phyloP scores from a whole-genome alignment of 441 rosid species.

The Hura crepitans region DNA sequence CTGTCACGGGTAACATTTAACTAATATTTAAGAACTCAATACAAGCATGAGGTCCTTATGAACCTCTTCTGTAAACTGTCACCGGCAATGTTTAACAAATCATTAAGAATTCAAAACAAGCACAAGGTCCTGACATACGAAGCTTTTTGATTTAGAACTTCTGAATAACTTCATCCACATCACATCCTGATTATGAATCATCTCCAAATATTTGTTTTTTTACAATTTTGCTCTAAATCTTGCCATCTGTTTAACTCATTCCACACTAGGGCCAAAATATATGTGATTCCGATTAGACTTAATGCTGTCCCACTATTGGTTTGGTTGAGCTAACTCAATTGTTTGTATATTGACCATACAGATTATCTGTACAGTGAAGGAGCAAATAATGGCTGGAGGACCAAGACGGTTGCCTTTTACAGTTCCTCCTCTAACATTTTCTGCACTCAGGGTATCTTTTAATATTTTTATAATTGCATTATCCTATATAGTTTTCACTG shows the following conservation, averaged over 20 bases:
- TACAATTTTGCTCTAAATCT: background rate
- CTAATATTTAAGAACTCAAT: background rate
- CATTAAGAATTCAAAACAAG: background rate
- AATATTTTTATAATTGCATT: conserved; percentile 15
- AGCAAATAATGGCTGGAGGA: conserved; percentile 81
- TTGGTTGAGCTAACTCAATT: background rate
- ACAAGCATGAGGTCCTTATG: background rate
- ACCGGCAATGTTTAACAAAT: background rate
- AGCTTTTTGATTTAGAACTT: background rate
- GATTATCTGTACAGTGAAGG: conserved; percentile 67
- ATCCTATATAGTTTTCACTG: background rate
- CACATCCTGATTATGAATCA: no score
- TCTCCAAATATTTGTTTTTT: background rate
- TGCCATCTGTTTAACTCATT: background rate
- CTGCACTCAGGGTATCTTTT: conserved; percentile 67
- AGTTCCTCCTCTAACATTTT: conserved; percentile 75
- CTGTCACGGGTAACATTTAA: background rate
- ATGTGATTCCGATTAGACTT: background rate
- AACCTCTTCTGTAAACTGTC: background rate
- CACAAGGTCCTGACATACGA: background rate
- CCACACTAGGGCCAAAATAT: background rate
- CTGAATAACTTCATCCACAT: background rate
- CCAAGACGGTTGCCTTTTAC: conserved; percentile 78
- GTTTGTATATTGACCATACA: conserved; percentile 28
- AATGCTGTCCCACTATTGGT: background rate